Evolutionary conservation across 2,329 filamentous ascomycete genomes (phyloP).

Genomic region (Monosporascus sp.): DNA sequence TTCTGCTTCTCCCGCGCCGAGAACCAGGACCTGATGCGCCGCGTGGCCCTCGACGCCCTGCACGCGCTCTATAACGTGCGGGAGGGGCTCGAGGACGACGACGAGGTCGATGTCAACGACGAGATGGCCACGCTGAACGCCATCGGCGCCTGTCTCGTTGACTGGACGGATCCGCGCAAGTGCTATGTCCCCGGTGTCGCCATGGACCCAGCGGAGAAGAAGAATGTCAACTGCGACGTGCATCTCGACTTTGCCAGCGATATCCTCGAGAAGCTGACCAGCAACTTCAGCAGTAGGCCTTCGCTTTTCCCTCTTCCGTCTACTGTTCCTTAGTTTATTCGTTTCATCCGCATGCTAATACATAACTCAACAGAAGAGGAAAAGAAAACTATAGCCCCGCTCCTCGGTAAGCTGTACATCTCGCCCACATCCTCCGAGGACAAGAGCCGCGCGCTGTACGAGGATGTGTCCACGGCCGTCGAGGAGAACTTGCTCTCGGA

Average conservation of each 20-base stretch:
- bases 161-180: conserved; percentile 94
- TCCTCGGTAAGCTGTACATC: conserved; percentile 79
- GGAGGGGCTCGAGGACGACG: conserved; percentile 69
- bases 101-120: conserved; percentile 68
- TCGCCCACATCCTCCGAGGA: conserved; percentile 59
- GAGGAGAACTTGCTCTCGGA: conserved; percentile 56
- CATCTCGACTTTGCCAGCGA: conserved; percentile 75
- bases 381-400: conserved; percentile 71
- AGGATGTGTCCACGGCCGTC: conserved; percentile 55
- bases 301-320: background rate
- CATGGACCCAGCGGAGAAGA: conserved; percentile 51
- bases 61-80: conserved; percentile 69
- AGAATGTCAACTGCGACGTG: conserved; percentile 66
- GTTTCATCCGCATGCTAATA: conserved; percentile 21
- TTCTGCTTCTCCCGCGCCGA: conserved; percentile 82
- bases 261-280: conserved; percentile 68
- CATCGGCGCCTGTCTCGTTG: conserved; percentile 77
- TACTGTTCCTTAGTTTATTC: background rate
- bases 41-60: conserved; percentile 67
- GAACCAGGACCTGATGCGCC: conserved; percentile 77
- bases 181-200: conserved; percentile 50
- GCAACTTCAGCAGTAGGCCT: conserved; percentile 60
- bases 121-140: conserved; percentile 74
- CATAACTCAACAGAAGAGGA: conserved; percentile 61
- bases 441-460: conserved; percentile 53